These are phyloP conservation scores for Endocalyx cinctus DNA, from an alignment of 2,329 filamentous ascomycete species.

Conservation along the genomic window DNA sequence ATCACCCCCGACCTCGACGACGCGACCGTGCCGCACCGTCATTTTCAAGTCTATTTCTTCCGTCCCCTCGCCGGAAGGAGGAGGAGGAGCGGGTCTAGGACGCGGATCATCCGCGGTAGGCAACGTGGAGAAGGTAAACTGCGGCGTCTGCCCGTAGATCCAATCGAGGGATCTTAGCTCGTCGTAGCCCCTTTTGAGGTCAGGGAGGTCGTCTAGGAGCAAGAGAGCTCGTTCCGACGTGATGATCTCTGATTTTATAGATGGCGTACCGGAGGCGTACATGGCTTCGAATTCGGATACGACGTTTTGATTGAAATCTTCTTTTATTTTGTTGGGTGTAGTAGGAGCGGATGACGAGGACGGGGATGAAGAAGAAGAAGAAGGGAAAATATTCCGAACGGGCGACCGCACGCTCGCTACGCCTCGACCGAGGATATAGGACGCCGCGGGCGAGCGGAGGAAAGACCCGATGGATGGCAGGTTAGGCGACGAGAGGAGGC, in stretches of 20 bases:
- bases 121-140: slow-evolving; percentile 67
- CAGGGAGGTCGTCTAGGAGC: slow-evolving; percentile 4
- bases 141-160: slow-evolving; percentile 82
- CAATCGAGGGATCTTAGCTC: slow-evolving; percentile 53
- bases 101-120: slow-evolving; percentile 55
- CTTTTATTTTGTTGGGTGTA: too few relatives aligned
- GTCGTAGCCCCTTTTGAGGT: slow-evolving; percentile 20
- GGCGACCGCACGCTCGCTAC: slow-evolving; percentile 88
- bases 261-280: not conserved
- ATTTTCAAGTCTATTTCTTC: slow-evolving; percentile 32
- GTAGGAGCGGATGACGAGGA: too few relatives aligned
- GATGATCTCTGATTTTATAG: too few relatives aligned
- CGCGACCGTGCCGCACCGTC: slow-evolving; percentile 34
- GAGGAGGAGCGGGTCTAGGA: slow-evolving; percentile 47
- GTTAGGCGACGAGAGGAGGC: slow-evolving; percentile 74
- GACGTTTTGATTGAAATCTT: slow-evolving; percentile 60
- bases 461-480: slow-evolving; percentile 64
- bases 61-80: too few relatives aligned
- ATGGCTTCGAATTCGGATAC: slow-evolving; percentile 32
- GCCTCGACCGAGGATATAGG: slow-evolving; percentile 73
- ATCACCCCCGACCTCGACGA: slow-evolving; percentile 8
- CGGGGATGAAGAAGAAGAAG: too few relatives aligned
- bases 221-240: not conserved
- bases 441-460: slow-evolving; percentile 71
- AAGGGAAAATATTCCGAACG: slow-evolving; percentile 74